phyloP scores from a whole-genome alignment of 2,329 filamentous ascomycete species.

The Colletotrichum sojae region DNA sequence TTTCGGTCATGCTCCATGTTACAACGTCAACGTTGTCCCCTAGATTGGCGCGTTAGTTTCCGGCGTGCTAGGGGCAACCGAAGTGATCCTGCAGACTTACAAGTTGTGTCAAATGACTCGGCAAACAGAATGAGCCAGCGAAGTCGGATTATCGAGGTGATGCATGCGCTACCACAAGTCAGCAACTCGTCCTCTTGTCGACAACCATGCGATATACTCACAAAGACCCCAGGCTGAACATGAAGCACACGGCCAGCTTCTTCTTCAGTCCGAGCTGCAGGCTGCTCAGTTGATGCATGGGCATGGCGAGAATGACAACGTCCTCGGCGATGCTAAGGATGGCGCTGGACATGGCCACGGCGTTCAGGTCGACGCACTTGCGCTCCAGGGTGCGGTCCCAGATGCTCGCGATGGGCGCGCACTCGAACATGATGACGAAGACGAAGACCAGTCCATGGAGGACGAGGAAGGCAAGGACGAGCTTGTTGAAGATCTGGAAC shows the following conservation, averaged over 20 bases:
- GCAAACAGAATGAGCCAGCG: constrained; percentile 33
- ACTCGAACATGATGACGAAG: constrained; percentile 43
- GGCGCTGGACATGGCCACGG: constrained; percentile 31
- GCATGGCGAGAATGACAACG: constrained; percentile 37
- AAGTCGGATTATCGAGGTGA: constrained; percentile 40
- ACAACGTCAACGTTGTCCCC: constrained; percentile 49
- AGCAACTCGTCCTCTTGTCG: neutral
- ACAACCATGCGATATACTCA: constrained; percentile 13
- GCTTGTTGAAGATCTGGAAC: constrained; percentile 41
- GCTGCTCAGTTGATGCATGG: constrained; percentile 36
- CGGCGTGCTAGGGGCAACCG: accelerated
- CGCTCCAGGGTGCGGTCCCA: constrained; percentile 38
- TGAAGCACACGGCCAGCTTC: constrained; percentile 38
- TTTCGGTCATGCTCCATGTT: constrained; percentile 50
- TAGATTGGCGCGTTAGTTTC: constrained; percentile 8
- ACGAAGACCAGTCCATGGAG: constrained; percentile 42
- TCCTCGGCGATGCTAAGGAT: constrained; percentile 41
- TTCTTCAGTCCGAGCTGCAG: constrained; percentile 32
- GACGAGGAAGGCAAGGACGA: constrained; percentile 34
- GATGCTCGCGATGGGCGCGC: constrained; percentile 35
- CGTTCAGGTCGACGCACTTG: constrained; percentile 36
- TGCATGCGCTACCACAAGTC: constrained; percentile 37
- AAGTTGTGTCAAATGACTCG: constrained; percentile 26
- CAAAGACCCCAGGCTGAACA: constrained; percentile 42
- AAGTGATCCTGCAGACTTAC: constrained; percentile 5